Evolutionary conservation across 257 asterid species (phyloP).

Genomic region (Gardenia jasminoides): DNA sequence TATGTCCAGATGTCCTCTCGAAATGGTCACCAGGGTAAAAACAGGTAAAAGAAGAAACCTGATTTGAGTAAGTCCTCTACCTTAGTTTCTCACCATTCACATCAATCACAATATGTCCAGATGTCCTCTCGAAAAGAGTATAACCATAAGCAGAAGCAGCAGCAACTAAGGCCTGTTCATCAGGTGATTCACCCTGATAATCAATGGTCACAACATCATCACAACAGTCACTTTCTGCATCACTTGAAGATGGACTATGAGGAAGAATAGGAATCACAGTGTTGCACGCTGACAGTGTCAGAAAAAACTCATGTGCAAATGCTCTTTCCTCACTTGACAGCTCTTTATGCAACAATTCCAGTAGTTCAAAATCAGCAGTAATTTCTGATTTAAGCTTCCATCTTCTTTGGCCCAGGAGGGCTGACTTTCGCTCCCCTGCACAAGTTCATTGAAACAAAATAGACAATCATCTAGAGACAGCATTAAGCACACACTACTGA

Average conservation of each 20-base stretch:
- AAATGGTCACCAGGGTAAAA: not conserved
- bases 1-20: no score
- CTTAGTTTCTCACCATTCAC: conserved; percentile 91
- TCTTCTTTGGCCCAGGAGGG: conserved; percentile 35
- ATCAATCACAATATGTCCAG: conserved; percentile 92
- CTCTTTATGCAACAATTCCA: conserved; percentile 66
- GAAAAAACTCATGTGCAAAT: conserved; percentile 83
- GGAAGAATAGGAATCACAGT: conserved; percentile 87
- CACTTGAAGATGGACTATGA: conserved; percentile 40
- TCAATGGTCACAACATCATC: conserved; percentile 45
- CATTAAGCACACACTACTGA: not conserved
- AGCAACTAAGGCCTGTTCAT: conserved; percentile 92
- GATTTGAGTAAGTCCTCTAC: conserved; percentile 46
- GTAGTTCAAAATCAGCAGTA: conserved; percentile 62
- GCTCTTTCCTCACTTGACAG: conserved; percentile 61
- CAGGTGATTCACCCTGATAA: conserved; percentile 99
- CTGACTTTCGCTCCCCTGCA: conserved; percentile 45
- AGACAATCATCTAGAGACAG: no score
- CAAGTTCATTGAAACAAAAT: conserved; percentile 19
- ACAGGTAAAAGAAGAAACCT: conserved; percentile 15
- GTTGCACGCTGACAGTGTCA: conserved; percentile 92
- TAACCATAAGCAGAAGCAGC: conserved; percentile 96
- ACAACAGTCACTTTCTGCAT: conserved; percentile 28
- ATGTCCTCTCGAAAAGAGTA: conserved; percentile 90
- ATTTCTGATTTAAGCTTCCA: conserved; percentile 82